phyloP scores from a whole-genome alignment of 768 basidiomycete species.

The Hemileccinum impolitum region DNA sequence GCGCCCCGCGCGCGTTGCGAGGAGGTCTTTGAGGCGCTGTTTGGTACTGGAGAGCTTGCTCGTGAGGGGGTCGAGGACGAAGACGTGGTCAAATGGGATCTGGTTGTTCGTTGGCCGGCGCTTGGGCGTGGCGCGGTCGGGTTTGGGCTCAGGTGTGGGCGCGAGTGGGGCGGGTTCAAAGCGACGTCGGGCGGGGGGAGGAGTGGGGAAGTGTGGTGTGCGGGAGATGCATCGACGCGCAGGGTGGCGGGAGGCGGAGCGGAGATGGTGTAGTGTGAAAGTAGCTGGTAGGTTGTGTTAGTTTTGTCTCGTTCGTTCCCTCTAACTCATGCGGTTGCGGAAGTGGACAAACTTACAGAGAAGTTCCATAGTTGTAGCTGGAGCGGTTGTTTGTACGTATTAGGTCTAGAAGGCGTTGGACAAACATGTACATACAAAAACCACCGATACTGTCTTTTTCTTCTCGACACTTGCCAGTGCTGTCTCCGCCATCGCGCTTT shows the following conservation, averaged over 20 bases:
- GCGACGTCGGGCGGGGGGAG: conserved; percentile 16
- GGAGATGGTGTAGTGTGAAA: conserved; percentile 4
- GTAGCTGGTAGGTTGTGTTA: neutral
- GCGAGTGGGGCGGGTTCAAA: neutral
- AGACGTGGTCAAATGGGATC: conserved; percentile 43
- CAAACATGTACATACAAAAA: conserved; percentile 23
- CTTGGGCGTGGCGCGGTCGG: neutral
- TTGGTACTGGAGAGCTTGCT: conserved; percentile 35
- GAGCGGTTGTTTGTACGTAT: conserved; percentile 29
- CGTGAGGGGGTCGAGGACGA: conserved; percentile 46
- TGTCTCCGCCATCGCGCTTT: neutral
- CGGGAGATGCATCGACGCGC: conserved; percentile 7
- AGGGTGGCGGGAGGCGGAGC: neutral
- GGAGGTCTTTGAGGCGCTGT: conserved; percentile 38
- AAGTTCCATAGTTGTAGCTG: conserved; percentile 4
- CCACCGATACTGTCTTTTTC: neutral
- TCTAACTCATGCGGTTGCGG: neutral
- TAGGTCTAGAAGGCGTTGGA: conserved; percentile 19
- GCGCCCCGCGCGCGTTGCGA: conserved; percentile 42
- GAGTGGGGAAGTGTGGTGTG: neutral
- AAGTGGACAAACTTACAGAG: conserved; percentile 6
- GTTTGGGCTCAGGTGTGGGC: neutral
- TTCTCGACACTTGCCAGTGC: too few relatives aligned
- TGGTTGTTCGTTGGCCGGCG: conserved; percentile 33
- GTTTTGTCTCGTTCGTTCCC: too few relatives aligned